These are phyloP conservation scores for Papiliotrema fonsecae DNA, from an alignment of 1,284 basidiomycete genomes.

Conservation along the genomic window DNA sequence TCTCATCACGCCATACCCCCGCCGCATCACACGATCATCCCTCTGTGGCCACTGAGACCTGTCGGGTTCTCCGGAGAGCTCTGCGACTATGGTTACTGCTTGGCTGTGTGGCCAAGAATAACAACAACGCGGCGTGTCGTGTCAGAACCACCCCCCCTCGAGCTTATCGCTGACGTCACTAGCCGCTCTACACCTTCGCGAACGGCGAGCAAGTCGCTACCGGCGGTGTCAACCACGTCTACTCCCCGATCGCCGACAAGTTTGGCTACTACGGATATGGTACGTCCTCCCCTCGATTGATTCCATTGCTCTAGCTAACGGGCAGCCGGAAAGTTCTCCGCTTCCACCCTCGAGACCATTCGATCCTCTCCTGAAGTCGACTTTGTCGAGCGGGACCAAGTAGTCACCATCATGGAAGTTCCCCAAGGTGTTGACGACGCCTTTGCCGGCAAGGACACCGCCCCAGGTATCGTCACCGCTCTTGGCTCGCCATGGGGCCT, in stretches of 20 bases:
- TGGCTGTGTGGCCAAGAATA: background rate
- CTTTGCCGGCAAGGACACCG: slow-evolving; percentile 20
- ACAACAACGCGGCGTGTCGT: background rate
- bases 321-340: slow-evolving; percentile 82
- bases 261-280: slow-evolving; percentile 44
- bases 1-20: background rate
- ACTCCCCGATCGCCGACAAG: slow-evolving; percentile 25
- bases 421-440: slow-evolving; percentile 39
- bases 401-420: slow-evolving; percentile 66
- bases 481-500: slow-evolving; percentile 90
- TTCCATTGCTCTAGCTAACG: slow-evolving; percentile 14
- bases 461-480: slow-evolving; percentile 54
- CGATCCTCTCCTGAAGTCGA: slow-evolving; percentile 84
- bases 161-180: slow-evolving; percentile 2
- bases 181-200: slow-evolving; percentile 35
- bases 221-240: slow-evolving; percentile 44
- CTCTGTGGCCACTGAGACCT: background rate
- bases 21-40: background rate
- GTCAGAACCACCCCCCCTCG: background rate
- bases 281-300: slow-evolving; percentile 16
- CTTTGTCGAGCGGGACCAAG: slow-evolving; percentile 88
- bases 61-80: background rate
- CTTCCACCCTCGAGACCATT: slow-evolving; percentile 69
- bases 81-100: background rate
- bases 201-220: slow-evolving; percentile 27